Evolutionary conservation across 768 basidiomycete species (phyloP).

Genomic region (Cystoderma amianthinum): DNA sequence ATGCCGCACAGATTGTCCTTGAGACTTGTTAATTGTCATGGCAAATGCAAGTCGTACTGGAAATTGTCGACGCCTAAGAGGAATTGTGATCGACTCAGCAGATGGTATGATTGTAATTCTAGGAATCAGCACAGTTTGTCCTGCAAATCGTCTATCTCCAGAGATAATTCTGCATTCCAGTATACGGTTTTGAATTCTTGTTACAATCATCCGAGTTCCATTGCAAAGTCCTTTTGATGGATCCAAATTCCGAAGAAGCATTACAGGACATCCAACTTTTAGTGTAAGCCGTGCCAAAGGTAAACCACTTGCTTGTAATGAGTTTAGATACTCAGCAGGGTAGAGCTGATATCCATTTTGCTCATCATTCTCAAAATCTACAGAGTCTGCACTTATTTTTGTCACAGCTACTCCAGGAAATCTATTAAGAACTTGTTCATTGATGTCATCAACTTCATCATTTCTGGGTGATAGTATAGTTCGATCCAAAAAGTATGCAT

Average conservation of each 20-base stretch:
- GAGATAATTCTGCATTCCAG: no score
- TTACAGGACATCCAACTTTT: no score
- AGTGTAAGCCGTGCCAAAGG: no score
- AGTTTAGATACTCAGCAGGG: no score
- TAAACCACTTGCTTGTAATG: no score
- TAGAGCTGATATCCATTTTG: no score
- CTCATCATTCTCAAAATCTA: no score
- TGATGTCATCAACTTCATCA: slow-evolving; percentile 28
- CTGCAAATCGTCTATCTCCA: no score
- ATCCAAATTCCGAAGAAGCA: no score
- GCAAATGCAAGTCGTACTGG: slow-evolving; percentile 34
- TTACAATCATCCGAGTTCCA: no score
- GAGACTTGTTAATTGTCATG: slow-evolving; percentile 36
- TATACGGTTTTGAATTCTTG: no score
- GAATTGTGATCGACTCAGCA: slow-evolving; percentile 7
- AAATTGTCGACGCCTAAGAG: slow-evolving; percentile 26
- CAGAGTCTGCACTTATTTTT: slow-evolving; percentile 20
- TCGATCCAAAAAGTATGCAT: slow-evolving; percentile 26
- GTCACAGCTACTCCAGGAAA: slow-evolving; percentile 14
- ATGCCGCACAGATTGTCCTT: slow-evolving; percentile 35
- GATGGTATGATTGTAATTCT: slow-evolving; percentile 13
- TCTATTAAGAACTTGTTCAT: slow-evolving; percentile 13
- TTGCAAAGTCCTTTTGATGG: no score
- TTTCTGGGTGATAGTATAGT: slow-evolving; percentile 29
- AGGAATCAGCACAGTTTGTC: slow-evolving; percentile 25